Evolutionary conservation across 1,139 yeast genomes (phyloP).

Genomic region (Kodamaea anthophila): DNA sequence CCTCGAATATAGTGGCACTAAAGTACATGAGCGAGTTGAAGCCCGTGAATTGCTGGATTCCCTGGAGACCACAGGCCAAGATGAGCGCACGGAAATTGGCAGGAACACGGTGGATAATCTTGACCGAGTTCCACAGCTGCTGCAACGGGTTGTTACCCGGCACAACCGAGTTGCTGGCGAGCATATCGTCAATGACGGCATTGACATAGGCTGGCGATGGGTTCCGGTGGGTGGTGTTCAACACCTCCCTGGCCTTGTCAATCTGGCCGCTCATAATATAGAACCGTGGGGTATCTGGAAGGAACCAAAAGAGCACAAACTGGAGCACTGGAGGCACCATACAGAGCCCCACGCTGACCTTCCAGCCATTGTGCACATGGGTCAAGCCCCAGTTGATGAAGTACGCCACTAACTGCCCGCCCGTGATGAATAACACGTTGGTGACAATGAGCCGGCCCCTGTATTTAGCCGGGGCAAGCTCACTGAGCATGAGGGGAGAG

Average conservation of each 20-base stretch:
- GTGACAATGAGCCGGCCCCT: slow-evolving; percentile 77
- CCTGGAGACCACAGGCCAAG: slow-evolving; percentile 88
- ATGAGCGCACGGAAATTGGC: slow-evolving; percentile 83
- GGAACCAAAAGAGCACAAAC: slow-evolving; percentile 66
- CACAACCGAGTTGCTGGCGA: slow-evolving; percentile 51
- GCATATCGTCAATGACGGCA: slow-evolving; percentile 54
- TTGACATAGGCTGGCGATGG: slow-evolving; percentile 54
- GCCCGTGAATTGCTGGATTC: slow-evolving; percentile 92
- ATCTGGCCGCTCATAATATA: slow-evolving; percentile 64
- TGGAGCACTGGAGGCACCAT: slow-evolving; percentile 83
- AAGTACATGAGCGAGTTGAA: slow-evolving; percentile 94
- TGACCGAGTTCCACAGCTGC: slow-evolving; percentile 57
- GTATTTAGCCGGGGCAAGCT: slow-evolving; percentile 85
- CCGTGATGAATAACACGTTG: slow-evolving; percentile 71
- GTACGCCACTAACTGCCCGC: slow-evolving; percentile 89
- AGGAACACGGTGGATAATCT: slow-evolving; percentile 65
- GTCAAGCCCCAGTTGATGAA: slow-evolving; percentile 88
- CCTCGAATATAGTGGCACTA: slow-evolving; percentile 81
- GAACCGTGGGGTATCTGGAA: slow-evolving; percentile 94
- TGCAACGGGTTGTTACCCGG: slow-evolving; percentile 51
- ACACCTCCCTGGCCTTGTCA: slow-evolving; percentile 61
- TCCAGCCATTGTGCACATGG: slow-evolving; percentile 78
- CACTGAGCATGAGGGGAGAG: slow-evolving; percentile 86
- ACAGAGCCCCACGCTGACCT: slow-evolving; percentile 83
- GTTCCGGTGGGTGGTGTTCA: slow-evolving; percentile 50